phyloP scores from a whole-genome alignment of 2,329 filamentous ascomycete species.

The Alternaria sp. region DNA sequence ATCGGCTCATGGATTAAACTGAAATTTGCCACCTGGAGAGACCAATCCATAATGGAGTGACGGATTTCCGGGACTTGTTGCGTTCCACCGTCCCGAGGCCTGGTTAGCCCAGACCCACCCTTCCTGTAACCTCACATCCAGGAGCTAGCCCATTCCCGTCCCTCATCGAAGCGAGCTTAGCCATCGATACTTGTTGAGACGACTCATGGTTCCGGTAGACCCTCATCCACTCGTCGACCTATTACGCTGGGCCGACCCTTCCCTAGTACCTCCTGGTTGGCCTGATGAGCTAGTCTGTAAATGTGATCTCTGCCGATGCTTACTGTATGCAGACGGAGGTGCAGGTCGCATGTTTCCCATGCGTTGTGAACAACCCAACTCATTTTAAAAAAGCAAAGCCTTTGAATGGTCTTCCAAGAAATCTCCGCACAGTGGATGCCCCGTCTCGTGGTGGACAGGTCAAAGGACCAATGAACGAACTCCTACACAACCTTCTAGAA shows the following conservation, averaged over 20 bases:
- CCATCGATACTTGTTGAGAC: background rate
- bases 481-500: background rate
- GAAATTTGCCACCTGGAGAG: background rate
- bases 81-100: background rate
- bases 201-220: background rate
- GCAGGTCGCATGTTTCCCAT: background rate
- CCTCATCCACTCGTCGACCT: background rate
- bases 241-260: background rate
- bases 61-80: background rate
- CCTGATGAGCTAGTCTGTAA: background rate
- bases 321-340: background rate
- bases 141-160: background rate
- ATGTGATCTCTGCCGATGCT: background rate
- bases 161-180: background rate
- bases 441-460: background rate
- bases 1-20: background rate
- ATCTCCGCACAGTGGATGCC: background rate
- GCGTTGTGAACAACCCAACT: background rate
- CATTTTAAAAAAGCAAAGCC: background rate
- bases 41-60: background rate
- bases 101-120: background rate
- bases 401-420: background rate
- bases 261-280: background rate
- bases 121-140: background rate
- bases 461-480: background rate